A percentile compares a stretch with the other conserved stretches of the same genome.
Conservation (phyloP, 1,284 basidiomycete genomes). For the Leccinum solheimii region DNA sequence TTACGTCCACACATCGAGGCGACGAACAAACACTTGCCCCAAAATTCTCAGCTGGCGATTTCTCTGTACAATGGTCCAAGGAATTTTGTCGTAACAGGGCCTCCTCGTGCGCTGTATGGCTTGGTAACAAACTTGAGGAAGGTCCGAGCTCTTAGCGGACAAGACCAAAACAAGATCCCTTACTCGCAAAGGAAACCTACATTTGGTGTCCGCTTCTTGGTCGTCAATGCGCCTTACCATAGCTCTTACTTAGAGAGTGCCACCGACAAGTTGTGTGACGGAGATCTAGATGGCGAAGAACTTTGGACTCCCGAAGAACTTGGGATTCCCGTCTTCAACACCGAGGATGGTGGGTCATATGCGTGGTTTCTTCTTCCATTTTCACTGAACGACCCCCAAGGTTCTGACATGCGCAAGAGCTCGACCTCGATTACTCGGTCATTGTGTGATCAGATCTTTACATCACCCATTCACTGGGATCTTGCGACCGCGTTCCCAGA, state of each 20-base stretch:
- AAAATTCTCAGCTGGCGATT: conserved; percentile 78
- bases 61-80: conserved; percentile 92
- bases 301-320: conserved; percentile 80
- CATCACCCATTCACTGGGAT: conserved; percentile 89
- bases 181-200: conserved; percentile 95
- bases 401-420: conserved; percentile 75
- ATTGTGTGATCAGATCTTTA: conserved; percentile 93
- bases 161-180: conserved; percentile 92
- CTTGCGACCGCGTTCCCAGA: conserved; percentile 88
- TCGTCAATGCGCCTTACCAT: conserved; percentile 95
- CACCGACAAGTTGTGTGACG: conserved; percentile 72
- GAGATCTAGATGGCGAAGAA: conserved; percentile 78
- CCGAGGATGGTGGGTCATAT: conserved; percentile 75
- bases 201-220: conserved; percentile 92
- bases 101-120: conserved; percentile 88
- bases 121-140: conserved; percentile 90
- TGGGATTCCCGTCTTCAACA: conserved; percentile 86
- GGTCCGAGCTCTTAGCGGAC: conserved; percentile 81
- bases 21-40: conserved; percentile 85
- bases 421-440: conserved; percentile 74
- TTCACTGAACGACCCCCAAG: conserved; percentile 42
- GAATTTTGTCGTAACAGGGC: conserved; percentile 93
- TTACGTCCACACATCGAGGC: conserved; percentile 82
- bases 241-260: conserved; percentile 81
- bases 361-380: conserved; percentile 5